Conservation (phyloP, 106 monocot genomes). For the Chionographis japonica region DNA sequence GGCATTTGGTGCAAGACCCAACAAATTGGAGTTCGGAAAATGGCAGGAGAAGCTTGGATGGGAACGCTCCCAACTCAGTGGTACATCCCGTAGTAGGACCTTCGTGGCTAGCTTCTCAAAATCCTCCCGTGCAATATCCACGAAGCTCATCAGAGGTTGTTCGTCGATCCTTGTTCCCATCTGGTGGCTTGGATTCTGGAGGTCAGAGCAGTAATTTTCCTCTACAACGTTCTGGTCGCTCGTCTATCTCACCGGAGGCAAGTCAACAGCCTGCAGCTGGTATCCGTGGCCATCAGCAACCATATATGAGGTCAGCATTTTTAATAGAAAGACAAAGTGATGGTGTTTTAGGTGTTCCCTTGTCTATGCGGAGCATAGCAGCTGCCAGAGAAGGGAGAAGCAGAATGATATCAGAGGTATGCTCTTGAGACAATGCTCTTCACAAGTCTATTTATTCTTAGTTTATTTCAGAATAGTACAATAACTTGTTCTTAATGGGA, state of each 20-base stretch:
- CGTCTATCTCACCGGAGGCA: constrained; percentile 25
- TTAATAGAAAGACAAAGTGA: constrained; percentile 44
- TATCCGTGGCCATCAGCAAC: constrained; percentile 25
- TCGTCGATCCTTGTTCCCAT: constrained; percentile 10
- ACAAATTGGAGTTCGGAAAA: constrained; percentile 33
- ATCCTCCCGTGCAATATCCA: constrained; percentile 18
- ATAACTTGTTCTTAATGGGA: too few relatives aligned
- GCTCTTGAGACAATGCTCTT: constrained; percentile 4
- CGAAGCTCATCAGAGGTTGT: constrained; percentile 32
- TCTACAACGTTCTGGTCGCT: constrained; percentile 24
- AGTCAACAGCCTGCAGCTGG: constrained; percentile 17
- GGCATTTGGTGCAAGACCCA: constrained; percentile 35
- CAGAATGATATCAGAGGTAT: constrained; percentile 63
- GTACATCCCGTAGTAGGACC: constrained; percentile 24
- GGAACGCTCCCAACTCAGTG: constrained; percentile 22
- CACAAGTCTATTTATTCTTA: too few relatives aligned
- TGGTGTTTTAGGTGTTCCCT: constrained; percentile 35
- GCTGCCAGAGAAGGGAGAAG: constrained; percentile 49
- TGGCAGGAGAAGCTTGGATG: constrained; percentile 19
- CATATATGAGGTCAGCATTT: constrained; percentile 34
- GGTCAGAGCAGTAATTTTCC: constrained; percentile 24
- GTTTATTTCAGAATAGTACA: too few relatives aligned
- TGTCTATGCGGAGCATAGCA: constrained; percentile 35
- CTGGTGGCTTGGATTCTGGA: constrained; percentile 26
- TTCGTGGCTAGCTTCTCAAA: constrained; percentile 36